Evolutionary conservation across 2,329 filamentous ascomycete species (phyloP).

Genomic region (Didymella pomorum): DNA sequence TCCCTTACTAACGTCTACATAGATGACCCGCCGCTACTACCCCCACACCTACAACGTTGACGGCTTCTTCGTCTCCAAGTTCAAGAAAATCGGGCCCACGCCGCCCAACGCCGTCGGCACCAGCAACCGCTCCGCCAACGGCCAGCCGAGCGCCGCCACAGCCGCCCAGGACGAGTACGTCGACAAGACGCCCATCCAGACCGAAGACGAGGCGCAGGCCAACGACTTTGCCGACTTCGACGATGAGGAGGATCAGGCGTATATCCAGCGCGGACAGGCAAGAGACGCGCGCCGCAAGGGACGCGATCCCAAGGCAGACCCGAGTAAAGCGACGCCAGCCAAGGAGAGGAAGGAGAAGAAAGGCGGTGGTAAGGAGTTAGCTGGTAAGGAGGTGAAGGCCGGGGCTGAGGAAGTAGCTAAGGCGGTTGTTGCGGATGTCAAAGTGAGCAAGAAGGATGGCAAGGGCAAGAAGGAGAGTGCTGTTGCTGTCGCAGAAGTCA

Average conservation of each 20-base stretch:
- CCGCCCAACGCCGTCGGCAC: slow-evolving; percentile 64
- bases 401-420: slow-evolving; percentile 5
- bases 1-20: not conserved
- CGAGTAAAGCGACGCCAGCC: slow-evolving; percentile 33
- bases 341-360: slow-evolving; percentile 39
- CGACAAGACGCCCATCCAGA: slow-evolving; percentile 74
- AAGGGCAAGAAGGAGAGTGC: slow-evolving; percentile 22
- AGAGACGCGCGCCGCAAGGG: slow-evolving; percentile 57
- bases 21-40: slow-evolving; percentile 48
- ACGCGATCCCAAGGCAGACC: slow-evolving; percentile 54
- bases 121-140: slow-evolving; percentile 38
- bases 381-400: slow-evolving; percentile 20
- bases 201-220: slow-evolving; percentile 48
- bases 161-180: slow-evolving; percentile 56
- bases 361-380: slow-evolving; percentile 25
- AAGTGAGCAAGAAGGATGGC: slow-evolving; percentile 17
- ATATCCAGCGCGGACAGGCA: slow-evolving; percentile 57
- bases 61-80: slow-evolving; percentile 97
- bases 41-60: slow-evolving; percentile 68
- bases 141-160: slow-evolving; percentile 52
- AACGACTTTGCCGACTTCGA: slow-evolving; percentile 60
- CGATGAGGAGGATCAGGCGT: slow-evolving; percentile 59
- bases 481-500: slow-evolving; percentile 16
- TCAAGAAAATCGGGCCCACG: slow-evolving; percentile 88
- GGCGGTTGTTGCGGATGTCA: slow-evolving; percentile 13